These are phyloP conservation scores for Cichorium intybus DNA, from an alignment of 140 eudicot species.

Conservation along the genomic window DNA sequence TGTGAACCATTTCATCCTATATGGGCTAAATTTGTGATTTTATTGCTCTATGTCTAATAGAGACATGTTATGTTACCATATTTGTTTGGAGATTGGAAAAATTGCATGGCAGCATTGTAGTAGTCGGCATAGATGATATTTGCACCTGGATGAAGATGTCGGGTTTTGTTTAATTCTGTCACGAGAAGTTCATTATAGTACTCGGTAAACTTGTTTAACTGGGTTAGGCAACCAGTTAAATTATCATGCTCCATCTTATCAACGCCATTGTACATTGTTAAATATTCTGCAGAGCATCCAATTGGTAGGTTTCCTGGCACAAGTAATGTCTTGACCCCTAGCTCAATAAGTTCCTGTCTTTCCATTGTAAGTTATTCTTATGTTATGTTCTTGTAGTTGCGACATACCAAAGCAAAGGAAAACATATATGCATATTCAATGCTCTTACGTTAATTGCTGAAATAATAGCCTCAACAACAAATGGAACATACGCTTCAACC, in stretches of 20 bases:
- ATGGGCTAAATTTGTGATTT: too few relatives aligned
- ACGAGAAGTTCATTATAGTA: conserved; percentile 27
- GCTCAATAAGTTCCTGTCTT: conserved; percentile 10
- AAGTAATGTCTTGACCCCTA: conserved; percentile 21
- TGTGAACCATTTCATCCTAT: too few relatives aligned
- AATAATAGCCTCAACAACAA: conserved; percentile 13
- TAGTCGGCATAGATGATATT: conserved; percentile 31
- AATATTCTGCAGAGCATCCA: conserved; percentile 30
- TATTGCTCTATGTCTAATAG: too few relatives aligned
- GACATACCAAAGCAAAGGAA: not conserved
- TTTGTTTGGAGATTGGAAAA: conserved; percentile 5
- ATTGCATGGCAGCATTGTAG: conserved; percentile 29
- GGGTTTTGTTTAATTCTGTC: conserved; percentile 11
- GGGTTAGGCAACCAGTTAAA: conserved; percentile 18
- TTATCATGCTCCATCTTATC: conserved; percentile 25
- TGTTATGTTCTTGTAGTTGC: not conserved
- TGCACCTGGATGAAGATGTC: conserved; percentile 13
- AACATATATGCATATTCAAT: not conserved
- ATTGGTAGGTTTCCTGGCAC: conserved; percentile 44
- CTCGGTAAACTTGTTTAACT: conserved; percentile 15
- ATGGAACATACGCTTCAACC: conserved; percentile 18
- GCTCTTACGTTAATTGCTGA: conserved; percentile 17
- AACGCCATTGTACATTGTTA: conserved; percentile 6
- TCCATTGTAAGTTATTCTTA: not conserved
- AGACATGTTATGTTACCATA: conserved; percentile 17